Percentiles rank a stretch among this genome's conserved stretches.
phyloP scores from a whole-genome alignment of 1,139 yeast species.

The Hyphopichia khmerensis region DNA sequence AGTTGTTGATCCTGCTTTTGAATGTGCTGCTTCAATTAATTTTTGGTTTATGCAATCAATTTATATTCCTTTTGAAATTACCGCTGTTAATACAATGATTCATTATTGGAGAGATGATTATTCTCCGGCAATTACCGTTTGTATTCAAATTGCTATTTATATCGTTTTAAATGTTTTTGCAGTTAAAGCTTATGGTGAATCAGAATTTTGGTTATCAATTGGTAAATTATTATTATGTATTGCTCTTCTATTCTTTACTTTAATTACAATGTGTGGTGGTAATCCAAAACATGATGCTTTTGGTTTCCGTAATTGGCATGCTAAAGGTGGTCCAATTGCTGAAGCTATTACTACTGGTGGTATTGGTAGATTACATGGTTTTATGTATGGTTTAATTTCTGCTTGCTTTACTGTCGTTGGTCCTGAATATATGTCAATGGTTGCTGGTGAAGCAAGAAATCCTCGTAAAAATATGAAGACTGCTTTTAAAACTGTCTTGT shows the following conservation, averaged over 20 bases:
- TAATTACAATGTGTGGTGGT: slow-evolving; percentile 83
- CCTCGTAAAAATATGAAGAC: slow-evolving; percentile 77
- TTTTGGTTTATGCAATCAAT: slow-evolving; percentile 77
- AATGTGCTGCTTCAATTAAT: slow-evolving; percentile 78
- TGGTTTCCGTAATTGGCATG: slow-evolving; percentile 67
- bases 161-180: slow-evolving; percentile 67
- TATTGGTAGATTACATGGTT: slow-evolving; percentile 70
- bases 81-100: slow-evolving; percentile 73
- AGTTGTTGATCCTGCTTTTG: slow-evolving; percentile 65
- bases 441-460: slow-evolving; percentile 76
- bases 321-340: slow-evolving; percentile 49
- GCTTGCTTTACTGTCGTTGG: slow-evolving; percentile 78
- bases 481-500: slow-evolving; percentile 77
- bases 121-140: slow-evolving; percentile 63
- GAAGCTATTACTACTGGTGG: slow-evolving; percentile 54
- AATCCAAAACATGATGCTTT: slow-evolving; percentile 65
- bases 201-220: slow-evolving; percentile 77
- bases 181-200: slow-evolving; percentile 72
- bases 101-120: slow-evolving; percentile 81
- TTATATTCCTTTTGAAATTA: slow-evolving; percentile 78
- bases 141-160: slow-evolving; percentile 62
- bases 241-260: slow-evolving; percentile 71
- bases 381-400: slow-evolving; percentile 57
- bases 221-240: slow-evolving; percentile 70
- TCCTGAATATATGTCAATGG: slow-evolving; percentile 81